Evolutionary conservation across 2,329 filamentous ascomycete species (phyloP), one percentile per base, ranked within the genome.

Genomic region (Fusarium hainanense): DNA sequence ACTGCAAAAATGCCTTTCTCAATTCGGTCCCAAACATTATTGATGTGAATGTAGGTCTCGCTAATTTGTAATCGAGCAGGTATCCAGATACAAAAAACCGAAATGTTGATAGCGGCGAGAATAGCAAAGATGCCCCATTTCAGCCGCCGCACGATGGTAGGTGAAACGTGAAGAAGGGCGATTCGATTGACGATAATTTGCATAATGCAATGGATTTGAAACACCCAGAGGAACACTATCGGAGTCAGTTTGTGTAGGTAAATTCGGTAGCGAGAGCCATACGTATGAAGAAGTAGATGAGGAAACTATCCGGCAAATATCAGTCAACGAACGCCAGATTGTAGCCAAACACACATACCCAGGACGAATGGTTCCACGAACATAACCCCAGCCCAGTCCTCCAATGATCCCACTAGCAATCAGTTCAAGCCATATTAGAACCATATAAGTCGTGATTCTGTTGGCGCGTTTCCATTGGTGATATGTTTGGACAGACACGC

Each of bases 111-210:
- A 4, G 75, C 46, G 7, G 78, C 80, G 41, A 86, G 81, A 23
- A 84, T 34, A 18, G 71, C 32, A 10, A 84, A 78, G 13, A 82
- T 79, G 2, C 77, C 77, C 80, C 81, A 84, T 68, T 85, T 85
- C 27, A 86, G 69, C 16, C 74, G 76, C 4, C 66, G 58, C 6
- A 81, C 78, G 8, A 79, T 79, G 2, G 64, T 74, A 6, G 76
- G 78, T 48, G 82, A 76, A 18, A 80, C 77, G 23, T 83, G 79
- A 43, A 86, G 79, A 30, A 86, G 78, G 3, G 81, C 77, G 25
- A 85, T 81, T 37, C 84, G 81, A 64, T 85, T 86, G 70, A 85
- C 81, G 71, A 86, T 85, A 58, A 86, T 86, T 72, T 85, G 84
- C 76, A 85, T 81, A 3, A 86, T 76, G 25, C 83, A 79, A 51